Evolutionary conservation across 306 rosid genomes (phyloP).

Genomic region (Vicia faba): DNA sequence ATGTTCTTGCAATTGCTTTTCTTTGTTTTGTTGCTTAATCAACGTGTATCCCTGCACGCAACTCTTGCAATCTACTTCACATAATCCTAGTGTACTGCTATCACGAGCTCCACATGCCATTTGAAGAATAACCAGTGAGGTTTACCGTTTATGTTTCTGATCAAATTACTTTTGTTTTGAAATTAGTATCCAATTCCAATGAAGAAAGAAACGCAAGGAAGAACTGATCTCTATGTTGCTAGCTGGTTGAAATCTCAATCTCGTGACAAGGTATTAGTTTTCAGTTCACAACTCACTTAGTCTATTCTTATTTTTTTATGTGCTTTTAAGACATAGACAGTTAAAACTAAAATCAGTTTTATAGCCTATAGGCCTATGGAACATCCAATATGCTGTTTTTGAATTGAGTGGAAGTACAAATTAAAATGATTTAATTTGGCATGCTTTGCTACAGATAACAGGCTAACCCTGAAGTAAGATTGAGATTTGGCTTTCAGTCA

Average conservation of each 20-base stretch:
- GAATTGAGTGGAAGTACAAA: background rate
- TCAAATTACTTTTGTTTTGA: conserved; percentile 24
- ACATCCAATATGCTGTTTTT: conserved; percentile 30
- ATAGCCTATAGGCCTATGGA: background rate
- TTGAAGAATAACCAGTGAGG: conserved; percentile 3
- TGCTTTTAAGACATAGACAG: background rate
- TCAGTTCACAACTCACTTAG: conserved; percentile 3
- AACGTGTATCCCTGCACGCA: background rate
- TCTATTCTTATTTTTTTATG: conserved; percentile 16
- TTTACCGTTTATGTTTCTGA: conserved; percentile 8
- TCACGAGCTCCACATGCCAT: background rate
- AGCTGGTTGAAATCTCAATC: conserved; percentile 88
- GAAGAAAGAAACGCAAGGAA: conserved; percentile 87
- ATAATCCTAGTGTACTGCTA: conserved; percentile 6
- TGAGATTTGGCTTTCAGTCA: conserved; percentile 28
- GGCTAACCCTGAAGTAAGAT: conserved; percentile 1
- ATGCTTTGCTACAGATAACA: background rate
- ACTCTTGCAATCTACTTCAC: background rate
- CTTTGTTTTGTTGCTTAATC: conserved; percentile 3
- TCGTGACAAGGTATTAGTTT: conserved; percentile 74
- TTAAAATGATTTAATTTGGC: conserved; percentile 18
- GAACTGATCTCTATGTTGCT: conserved; percentile 70
- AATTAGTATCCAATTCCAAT: conserved; percentile 79
- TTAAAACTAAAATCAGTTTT: background rate
- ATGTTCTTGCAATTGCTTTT: conserved; percentile 9